These are phyloP conservation scores for Hyaloscypha variabilis DNA, from an alignment of 495 filamentous ascomycete species.

Conservation along the genomic window DNA sequence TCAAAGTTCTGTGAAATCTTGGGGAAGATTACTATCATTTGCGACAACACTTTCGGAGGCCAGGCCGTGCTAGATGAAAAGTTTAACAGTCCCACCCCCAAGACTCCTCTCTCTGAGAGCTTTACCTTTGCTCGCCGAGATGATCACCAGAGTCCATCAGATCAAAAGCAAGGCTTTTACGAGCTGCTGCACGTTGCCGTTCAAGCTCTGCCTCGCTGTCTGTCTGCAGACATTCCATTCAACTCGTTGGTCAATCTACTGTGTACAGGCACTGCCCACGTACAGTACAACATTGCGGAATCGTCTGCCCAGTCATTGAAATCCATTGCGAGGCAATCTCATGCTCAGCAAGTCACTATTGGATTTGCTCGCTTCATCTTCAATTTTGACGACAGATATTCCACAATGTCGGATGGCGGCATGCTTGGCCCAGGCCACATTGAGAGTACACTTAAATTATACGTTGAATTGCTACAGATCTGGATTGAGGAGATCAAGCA, in stretches of 20 bases:
- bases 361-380: conserved; percentile 97
- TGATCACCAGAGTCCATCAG: conserved; percentile 70
- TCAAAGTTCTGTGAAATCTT: conserved; percentile 90
- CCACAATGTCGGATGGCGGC: conserved; percentile 96
- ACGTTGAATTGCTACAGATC: conserved; percentile 90
- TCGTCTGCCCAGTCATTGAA: conserved; percentile 93
- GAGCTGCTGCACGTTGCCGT: conserved; percentile 95
- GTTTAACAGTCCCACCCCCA: conserved; percentile 81
- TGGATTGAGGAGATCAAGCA: conserved; percentile 96
- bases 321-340: conserved; percentile 89
- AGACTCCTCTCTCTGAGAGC: conserved; percentile 91
- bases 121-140: conserved; percentile 87
- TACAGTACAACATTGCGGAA: conserved; percentile 86
- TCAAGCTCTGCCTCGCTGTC: conserved; percentile 88
- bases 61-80: conserved; percentile 96
- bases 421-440: conserved; percentile 96
- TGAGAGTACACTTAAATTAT: conserved; percentile 88
- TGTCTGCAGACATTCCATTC: conserved; percentile 88
- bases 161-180: conserved; percentile 94
- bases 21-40: conserved; percentile 92
- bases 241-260: conserved; percentile 93
- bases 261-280: conserved; percentile 95
- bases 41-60: conserved; percentile 94
- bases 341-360: conserved; percentile 95
- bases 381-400: conserved; percentile 94